Percentiles rank a stretch among this genome's conserved stretches.
Evolutionary conservation across 106 monocot species (phyloP).

Genomic region (Acanthochlamys bracteata): DNA sequence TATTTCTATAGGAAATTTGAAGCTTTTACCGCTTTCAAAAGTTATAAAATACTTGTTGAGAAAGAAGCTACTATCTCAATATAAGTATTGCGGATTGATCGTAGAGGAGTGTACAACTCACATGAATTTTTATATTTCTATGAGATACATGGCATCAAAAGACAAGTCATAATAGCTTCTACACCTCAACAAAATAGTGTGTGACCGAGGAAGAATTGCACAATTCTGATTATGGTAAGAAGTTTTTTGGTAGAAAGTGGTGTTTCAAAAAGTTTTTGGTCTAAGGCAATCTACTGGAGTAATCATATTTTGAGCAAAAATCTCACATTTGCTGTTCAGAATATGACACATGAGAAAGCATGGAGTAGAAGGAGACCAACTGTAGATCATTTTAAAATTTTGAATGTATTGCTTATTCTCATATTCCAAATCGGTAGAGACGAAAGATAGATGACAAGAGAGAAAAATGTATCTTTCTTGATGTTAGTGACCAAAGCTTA

Average conservation of each 20-base stretch:
- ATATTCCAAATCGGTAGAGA: background rate
- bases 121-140: slow-evolving; percentile 2
- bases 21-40: slow-evolving; percentile 10
- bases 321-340: background rate
- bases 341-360: slow-evolving; percentile 2
- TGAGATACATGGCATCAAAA: slow-evolving; percentile 2
- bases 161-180: slow-evolving; percentile 2
- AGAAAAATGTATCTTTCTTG: slow-evolving; percentile 3
- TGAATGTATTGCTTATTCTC: slow-evolving; percentile 4
- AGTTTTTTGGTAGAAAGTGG: background rate
- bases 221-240: slow-evolving; percentile 4
- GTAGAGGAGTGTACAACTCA: slow-evolving; percentile 6
- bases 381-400: slow-evolving; percentile 4
- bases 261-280: slow-evolving; percentile 3
- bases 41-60: background rate
- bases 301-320: slow-evolving; percentile 3
- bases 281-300: background rate
- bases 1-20: background rate
- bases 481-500: background rate
- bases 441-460: background rate
- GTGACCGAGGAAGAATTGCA: background rate
- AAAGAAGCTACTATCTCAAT: background rate
- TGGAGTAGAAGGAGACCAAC: background rate
- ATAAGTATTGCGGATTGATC: background rate
- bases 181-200: slow-evolving; percentile 6